Evolutionary conservation across 2,329 filamentous ascomycete species (phyloP), one percentile per base, ranked within the genome.

Genomic region (Fusarium lateritium): DNA sequence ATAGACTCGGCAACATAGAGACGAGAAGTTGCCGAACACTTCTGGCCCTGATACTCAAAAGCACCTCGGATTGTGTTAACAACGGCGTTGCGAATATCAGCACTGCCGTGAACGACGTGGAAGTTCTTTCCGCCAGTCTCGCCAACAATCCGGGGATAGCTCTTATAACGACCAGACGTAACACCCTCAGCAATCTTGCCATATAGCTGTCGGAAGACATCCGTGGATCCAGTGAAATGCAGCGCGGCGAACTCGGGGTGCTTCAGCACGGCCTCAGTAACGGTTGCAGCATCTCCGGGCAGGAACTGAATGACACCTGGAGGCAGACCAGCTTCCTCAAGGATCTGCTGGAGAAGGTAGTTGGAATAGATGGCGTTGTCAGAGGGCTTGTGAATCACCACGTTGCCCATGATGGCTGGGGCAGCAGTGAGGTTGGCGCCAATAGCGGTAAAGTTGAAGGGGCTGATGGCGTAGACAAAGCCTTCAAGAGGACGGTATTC

Each of bases 401-500:
- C 94, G 79, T 98, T 98, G 63, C 94, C 94, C 86, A 97, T 90
- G 55, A 97, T 83, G 1, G 94, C 94, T 6, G 94, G 94, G 1
- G 92, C 91, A 28, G 89, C 91, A 17, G 92, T 88, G 39, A 98
- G 85, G 81, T 97, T 97, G 56, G 91, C 94, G 14, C 90, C 94
- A 73, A 98, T 97, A 64, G 94, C 94, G n/a, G 94, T 97, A 82
- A 98, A 97, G 84, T 98, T 98, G 87, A 97, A 98, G 38, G 94
- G 94, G 49, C 91, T 93, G 73, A 97, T 89, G 36, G 94, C 94
- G 78, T 97, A 97, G 65, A 97, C 93, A 79, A 98, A 97, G 15
- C 94, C 94, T 79, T 98, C 94, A 5, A 97, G 87, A 11, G 94
- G 91, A 11, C 44, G 54, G 36, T 28, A 56, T 36, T 56, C 54